Evolutionary conservation across 1,284 basidiomycete species (phyloP).

Genomic region (Jaminaea rosea): DNA sequence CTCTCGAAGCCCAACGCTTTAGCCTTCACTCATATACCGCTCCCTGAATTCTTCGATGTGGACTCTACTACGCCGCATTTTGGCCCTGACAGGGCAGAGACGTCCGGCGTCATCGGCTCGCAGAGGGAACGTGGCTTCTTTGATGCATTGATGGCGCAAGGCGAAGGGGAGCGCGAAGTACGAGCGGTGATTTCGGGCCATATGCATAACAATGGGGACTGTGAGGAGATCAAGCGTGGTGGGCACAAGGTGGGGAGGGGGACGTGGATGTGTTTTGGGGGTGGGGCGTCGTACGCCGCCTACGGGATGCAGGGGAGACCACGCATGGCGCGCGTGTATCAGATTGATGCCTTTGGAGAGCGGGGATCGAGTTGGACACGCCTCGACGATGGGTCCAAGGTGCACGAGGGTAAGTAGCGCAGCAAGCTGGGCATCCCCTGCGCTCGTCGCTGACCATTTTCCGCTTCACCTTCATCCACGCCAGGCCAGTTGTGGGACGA

Average conservation of each 20-base stretch:
- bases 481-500: background rate
- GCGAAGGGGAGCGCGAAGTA: conserved; percentile 13
- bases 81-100: background rate
- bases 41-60: conserved; percentile 35
- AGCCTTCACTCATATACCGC: conserved; percentile 43
- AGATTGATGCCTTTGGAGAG: background rate
- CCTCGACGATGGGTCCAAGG: background rate
- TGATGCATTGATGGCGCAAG: conserved; percentile 13
- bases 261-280: conserved; percentile 90
- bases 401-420: background rate
- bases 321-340: background rate
- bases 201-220: conserved; percentile 58
- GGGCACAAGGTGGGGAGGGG: background rate
- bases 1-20: conserved; percentile 26
- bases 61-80: conserved; percentile 2
- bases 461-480: background rate
- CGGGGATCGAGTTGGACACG: background rate
- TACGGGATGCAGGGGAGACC: conserved; percentile 13
- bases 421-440: background rate
- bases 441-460: background rate
- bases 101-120: background rate
- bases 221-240: conserved; percentile 63
- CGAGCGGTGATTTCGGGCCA: conserved; percentile 37
- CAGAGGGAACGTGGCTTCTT: conserved; percentile 27
- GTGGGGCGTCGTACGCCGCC: conserved; percentile 54